Percentiles rank a stretch among this genome's conserved stretches.
These are phyloP conservation scores for Aspergillaceae sp. DNA, from an alignment of 2,329 filamentous ascomycete species.

Conservation along the genomic window DNA sequence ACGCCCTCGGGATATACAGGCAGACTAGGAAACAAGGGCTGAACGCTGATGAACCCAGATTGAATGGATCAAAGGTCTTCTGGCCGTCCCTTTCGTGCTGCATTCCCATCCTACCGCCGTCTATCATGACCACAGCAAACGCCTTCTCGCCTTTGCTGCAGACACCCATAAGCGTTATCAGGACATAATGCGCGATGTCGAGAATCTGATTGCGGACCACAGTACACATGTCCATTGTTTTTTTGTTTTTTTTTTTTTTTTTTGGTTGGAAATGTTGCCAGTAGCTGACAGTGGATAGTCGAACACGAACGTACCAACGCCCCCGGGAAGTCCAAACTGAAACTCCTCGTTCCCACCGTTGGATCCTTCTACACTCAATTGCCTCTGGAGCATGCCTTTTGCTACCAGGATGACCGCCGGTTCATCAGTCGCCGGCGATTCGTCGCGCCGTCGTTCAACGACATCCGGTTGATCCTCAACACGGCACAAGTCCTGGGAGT, in stretches of 20 bases:
- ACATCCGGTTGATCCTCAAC: conserved; percentile 85
- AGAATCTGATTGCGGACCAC: conserved; percentile 84
- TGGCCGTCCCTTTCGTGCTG: conserved; percentile 92
- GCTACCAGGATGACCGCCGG: conserved; percentile 75
- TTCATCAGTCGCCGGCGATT: conserved; percentile 87
- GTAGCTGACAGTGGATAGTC: conserved; percentile 41
- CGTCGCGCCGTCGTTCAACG: conserved; percentile 94
- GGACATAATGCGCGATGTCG: conserved; percentile 91
- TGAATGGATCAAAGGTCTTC: conserved; percentile 93
- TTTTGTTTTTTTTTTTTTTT: no score
- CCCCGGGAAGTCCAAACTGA: conserved; percentile 74
- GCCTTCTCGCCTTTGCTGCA: conserved; percentile 62
- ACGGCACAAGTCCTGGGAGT: conserved; percentile 90
- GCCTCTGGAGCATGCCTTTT: conserved; percentile 80
- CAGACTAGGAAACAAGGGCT: not conserved
- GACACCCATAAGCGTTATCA: conserved; percentile 82
- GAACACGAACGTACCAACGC: conserved; percentile 58
- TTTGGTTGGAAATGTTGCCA: no score
- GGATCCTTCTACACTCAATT: conserved; percentile 91
- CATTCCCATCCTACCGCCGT: conserved; percentile 89
- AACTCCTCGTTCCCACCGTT: conserved; percentile 80
- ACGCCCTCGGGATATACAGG: not conserved
- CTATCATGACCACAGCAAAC: conserved; percentile 59
- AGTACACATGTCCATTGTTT: conserved; percentile 42
- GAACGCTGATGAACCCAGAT: conserved; percentile 33